phyloP scores from a whole-genome alignment of 2,329 filamentous ascomycete species.

The Colletotrichum nymphaeae region DNA sequence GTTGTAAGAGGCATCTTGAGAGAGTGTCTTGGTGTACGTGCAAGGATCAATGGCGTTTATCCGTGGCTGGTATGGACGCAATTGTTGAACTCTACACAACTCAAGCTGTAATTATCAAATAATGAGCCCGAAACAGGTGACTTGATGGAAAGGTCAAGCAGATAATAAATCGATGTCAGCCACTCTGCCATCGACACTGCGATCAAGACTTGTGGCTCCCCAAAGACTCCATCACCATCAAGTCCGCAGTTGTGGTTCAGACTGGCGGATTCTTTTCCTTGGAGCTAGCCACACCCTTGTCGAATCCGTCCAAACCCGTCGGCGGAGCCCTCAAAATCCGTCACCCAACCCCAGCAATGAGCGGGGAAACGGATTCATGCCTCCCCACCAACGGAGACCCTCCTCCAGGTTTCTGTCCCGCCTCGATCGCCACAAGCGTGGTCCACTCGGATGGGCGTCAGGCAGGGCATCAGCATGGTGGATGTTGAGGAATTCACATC shows the following conservation, averaged over 20 bases:
- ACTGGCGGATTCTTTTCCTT: conserved; percentile 27
- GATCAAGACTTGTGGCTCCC: background rate
- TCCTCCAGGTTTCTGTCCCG: background rate
- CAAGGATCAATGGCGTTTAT: conserved; percentile 1
- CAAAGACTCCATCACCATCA: background rate
- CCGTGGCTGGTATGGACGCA: background rate
- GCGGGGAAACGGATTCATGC: conserved; percentile 17
- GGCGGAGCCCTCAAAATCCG: conserved; percentile 4
- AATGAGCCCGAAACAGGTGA: conserved; percentile 7
- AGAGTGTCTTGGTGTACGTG: background rate
- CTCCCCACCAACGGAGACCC: conserved; percentile 22
- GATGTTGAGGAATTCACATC: conserved; percentile 13
- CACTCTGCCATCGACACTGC: background rate
- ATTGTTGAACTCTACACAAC: background rate
- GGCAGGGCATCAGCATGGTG: background rate
- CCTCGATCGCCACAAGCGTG: background rate
- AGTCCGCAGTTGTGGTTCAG: background rate
- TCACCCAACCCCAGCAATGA: background rate
- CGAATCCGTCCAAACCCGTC: conserved; percentile 2
- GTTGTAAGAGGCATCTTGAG: conserved; percentile 33
- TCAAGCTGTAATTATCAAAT: background rate
- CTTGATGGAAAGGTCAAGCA: background rate
- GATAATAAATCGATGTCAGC: background rate
- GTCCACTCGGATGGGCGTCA: background rate
- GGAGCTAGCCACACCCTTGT: background rate